A percentile compares a stretch with the other conserved stretches of the same genome.
Conservation (phyloP, 306 rosid genomes). For the Cicer chorassanicum region DNA sequence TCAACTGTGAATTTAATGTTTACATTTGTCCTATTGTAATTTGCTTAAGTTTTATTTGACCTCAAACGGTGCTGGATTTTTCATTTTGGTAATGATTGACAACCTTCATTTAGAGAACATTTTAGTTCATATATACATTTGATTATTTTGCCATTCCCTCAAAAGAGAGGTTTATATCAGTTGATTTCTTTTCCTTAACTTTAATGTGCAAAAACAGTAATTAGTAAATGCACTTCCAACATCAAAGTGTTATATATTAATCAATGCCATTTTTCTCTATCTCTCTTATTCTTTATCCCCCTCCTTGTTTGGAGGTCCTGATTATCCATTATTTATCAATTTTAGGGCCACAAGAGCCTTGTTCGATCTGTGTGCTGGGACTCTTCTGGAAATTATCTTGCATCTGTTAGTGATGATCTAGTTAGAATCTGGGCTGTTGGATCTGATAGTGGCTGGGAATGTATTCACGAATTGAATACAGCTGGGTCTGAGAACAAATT, state of each 20-base stretch:
- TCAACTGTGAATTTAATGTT: conserved; percentile 39
- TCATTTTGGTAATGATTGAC: neutral
- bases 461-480: conserved; percentile 55
- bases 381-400: conserved; percentile 65
- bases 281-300: neutral
- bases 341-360: conserved; percentile 68
- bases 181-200: neutral
- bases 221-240: neutral
- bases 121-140: neutral
- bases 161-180: neutral
- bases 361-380: conserved; percentile 81
- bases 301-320: neutral
- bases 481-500: conserved; percentile 58
- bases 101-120: conserved; percentile 8
- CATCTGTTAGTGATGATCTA: conserved; percentile 74
- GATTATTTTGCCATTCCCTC: neutral
- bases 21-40: conserved; percentile 5
- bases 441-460: conserved; percentile 58
- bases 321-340: conserved; percentile 13
- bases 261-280: conserved; percentile 16
- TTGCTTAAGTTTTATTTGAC: conserved; percentile 22
- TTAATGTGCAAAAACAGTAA: conserved; percentile 6
- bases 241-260: neutral
- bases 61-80: neutral
- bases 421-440: conserved; percentile 69